Conservation (phyloP, 495 filamentous ascomycete genomes). For the Tirmania nivea region DNA sequence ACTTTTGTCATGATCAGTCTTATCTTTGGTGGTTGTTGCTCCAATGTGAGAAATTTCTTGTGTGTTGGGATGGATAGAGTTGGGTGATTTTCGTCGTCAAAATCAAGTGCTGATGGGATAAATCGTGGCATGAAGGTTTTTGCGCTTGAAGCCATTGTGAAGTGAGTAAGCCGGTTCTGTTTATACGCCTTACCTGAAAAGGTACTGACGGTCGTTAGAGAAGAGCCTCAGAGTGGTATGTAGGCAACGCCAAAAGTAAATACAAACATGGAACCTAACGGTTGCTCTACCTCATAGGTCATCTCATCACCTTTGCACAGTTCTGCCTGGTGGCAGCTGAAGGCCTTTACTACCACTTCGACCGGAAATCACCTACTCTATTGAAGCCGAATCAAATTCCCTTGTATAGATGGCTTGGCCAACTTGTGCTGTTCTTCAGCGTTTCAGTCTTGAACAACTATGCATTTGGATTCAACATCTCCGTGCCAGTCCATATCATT, state of each 20-base stretch:
- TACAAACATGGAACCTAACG: constrained; percentile 1
- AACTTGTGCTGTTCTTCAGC: constrained; percentile 74
- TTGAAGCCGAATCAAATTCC: constrained; percentile 63
- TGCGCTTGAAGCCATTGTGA: constrained; percentile 85
- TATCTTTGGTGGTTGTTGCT: constrained; percentile 95
- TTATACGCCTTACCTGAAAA: constrained; percentile 3
- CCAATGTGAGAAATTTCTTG: constrained; percentile 45
- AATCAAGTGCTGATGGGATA: constrained; percentile 1
- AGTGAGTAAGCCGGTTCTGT: constrained; percentile 32
- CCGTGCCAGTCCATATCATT: constrained; percentile 92
- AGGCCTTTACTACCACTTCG: constrained; percentile 50
- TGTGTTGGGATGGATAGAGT: background rate
- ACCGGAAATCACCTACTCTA: constrained; percentile 38
- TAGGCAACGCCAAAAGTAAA: background rate
- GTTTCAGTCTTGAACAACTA: constrained; percentile 95
- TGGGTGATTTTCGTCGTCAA: constrained; percentile 12
- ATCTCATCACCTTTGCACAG: constrained; percentile 83
- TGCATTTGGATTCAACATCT: constrained; percentile 91
- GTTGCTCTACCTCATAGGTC: constrained; percentile 35
- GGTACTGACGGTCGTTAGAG: constrained; percentile 20
- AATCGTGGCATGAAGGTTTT: constrained; percentile 47
- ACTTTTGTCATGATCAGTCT: constrained; percentile 53
- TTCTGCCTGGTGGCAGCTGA: constrained; percentile 68
- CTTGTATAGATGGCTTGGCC: constrained; percentile 60
- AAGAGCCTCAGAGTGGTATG: constrained; percentile 35